Conservation (phyloP, 2,329 filamentous ascomycete species). For the Colletotrichum caudatum region DNA sequence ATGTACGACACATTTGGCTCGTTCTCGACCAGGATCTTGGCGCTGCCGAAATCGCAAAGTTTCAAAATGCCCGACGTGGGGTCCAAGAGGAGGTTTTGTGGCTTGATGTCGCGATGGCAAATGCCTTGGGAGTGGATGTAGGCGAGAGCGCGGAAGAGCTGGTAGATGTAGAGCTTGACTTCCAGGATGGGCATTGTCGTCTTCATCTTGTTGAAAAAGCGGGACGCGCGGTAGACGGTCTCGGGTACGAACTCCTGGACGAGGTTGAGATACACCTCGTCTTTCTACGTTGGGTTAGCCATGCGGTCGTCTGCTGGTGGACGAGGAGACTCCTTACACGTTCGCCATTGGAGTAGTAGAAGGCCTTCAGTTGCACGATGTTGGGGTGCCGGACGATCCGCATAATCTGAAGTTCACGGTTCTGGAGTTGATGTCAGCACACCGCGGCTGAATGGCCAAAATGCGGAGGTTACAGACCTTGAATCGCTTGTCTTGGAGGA, state of each 20-base stretch:
- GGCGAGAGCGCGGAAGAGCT: conserved; percentile 96
- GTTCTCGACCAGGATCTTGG: conserved; percentile 98
- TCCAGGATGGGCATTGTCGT: conserved; percentile 99
- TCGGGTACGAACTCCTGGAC: conserved; percentile 98
- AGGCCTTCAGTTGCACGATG: conserved; percentile 98
- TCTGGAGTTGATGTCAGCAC: conserved; percentile 65
- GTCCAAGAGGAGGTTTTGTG: conserved; percentile 95
- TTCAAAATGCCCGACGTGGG: conserved; percentile 92
- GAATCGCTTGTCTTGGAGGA: conserved; percentile 99
- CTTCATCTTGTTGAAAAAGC: conserved; percentile 99
- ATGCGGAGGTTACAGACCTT: conserved; percentile 72
- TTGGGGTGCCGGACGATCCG: conserved; percentile 98
- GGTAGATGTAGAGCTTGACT: conserved; percentile 99
- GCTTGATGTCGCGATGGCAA: conserved; percentile 99
- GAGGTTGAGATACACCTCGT: conserved; percentile 98
- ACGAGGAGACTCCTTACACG: conserved; percentile 71
- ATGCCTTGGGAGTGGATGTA: conserved; percentile 99
- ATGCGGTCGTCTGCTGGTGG: background rate
- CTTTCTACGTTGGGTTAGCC: conserved; percentile 71
- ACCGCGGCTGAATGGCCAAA: conserved; percentile 2
- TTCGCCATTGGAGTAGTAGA: conserved; percentile 99
- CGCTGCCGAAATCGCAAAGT: conserved; percentile 98
- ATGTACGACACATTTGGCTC: conserved; percentile 99
- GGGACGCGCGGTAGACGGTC: conserved; percentile 96
- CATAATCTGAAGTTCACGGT: conserved; percentile 99